Conservation (phyloP, 345 rosid genomes). For the Heritiera littoralis region DNA sequence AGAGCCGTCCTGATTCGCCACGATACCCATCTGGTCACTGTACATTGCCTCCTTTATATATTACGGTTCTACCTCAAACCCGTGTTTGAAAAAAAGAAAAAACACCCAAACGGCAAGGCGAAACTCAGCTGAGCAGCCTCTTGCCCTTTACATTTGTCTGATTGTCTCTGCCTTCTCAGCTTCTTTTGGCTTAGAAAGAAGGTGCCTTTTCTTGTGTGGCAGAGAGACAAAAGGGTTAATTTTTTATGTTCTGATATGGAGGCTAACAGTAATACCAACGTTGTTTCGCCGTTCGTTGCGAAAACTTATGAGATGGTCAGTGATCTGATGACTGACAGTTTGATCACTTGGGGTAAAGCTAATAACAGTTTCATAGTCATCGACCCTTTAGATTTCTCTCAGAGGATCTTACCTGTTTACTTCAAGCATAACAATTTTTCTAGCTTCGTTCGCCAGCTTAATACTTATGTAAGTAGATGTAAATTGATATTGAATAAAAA, state of each 20-base stretch:
- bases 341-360: constrained; percentile 81
- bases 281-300: constrained; percentile 73
- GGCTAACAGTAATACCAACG: constrained; percentile 20
- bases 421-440: constrained; percentile 98
- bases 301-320: constrained; percentile 94
- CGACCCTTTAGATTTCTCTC: constrained; percentile 82
- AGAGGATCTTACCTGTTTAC: constrained; percentile 70
- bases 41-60: constrained; percentile 22
- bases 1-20: constrained; percentile 38
- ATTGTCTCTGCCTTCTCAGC: neutral
- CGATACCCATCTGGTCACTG: constrained; percentile 27
- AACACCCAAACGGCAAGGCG: neutral
- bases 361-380: constrained; percentile 85
- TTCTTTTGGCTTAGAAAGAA: neutral
- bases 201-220: neutral
- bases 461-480: constrained; percentile 66
- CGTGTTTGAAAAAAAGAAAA: neutral
- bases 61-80: constrained; percentile 14
- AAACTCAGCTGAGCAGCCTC: neutral
- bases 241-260: constrained; percentile 38
- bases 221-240: neutral
- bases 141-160: no score
- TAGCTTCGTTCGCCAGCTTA: constrained; percentile 94
- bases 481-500: neutral
- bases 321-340: constrained; percentile 72